These are phyloP conservation scores for Primulina eburnea DNA, from an alignment of 257 asterid genomes.

Conservation along the genomic window DNA sequence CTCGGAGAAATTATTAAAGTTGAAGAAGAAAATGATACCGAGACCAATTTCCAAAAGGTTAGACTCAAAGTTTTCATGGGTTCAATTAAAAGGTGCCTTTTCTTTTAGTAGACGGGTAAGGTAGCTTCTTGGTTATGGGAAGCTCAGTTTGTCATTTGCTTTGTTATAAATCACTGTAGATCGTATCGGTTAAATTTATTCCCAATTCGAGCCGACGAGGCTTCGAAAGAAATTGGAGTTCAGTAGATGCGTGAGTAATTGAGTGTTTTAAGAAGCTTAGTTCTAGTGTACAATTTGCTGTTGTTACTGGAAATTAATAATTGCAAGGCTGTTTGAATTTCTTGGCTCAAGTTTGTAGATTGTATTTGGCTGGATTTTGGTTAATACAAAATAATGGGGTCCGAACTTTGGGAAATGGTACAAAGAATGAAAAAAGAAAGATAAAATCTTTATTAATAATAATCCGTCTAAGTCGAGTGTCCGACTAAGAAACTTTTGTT, in stretches of 20 bases:
- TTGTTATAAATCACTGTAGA: too few species aligned
- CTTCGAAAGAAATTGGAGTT: not conserved
- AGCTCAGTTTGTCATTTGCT: not conserved
- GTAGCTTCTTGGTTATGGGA: not conserved
- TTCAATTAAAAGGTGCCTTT: too few species aligned
- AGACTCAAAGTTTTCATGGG: not conserved
- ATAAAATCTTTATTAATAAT: not conserved
- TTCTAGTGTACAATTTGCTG: not conserved
- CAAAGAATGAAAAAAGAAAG: not conserved
- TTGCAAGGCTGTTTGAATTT: not conserved
- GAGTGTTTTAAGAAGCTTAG: not conserved
- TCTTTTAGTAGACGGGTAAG: too few species aligned
- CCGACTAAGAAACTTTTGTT: not conserved
- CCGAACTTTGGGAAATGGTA: not conserved
- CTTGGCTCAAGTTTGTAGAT: not conserved
- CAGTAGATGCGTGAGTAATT: not conserved
- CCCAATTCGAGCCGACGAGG: not conserved
- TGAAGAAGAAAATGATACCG: not conserved
- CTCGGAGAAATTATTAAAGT: not conserved
- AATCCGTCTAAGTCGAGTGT: not conserved
- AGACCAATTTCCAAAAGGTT: not conserved
- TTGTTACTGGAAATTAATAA: conserved; percentile 6
- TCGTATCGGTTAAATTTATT: not conserved
- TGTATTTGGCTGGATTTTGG: conserved; percentile 5
- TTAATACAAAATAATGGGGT: not conserved